Conservation (phyloP, 805 yeast species). For the Lachancea mirantina region DNA sequence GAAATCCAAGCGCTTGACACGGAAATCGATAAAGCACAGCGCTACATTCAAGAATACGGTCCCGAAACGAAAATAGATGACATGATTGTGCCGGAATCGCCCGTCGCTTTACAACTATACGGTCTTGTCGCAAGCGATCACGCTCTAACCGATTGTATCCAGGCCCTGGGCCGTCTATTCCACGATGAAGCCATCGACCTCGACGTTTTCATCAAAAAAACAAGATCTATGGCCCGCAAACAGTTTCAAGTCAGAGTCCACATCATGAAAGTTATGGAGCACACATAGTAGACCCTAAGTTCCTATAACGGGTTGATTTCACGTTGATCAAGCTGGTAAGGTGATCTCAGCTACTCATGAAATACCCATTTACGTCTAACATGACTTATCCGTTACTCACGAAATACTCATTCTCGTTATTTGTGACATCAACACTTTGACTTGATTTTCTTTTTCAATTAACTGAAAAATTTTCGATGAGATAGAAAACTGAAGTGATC, state of each 20-base stretch:
- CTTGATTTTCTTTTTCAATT: slow-evolving; percentile 4
- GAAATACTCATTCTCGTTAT: neutral
- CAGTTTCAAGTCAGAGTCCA: slow-evolving; percentile 51
- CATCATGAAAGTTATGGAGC: slow-evolving; percentile 29
- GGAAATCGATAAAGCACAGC: slow-evolving; percentile 29
- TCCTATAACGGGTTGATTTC: neutral
- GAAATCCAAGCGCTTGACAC: no score
- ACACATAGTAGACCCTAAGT: neutral
- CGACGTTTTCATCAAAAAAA: slow-evolving; percentile 31
- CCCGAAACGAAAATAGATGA: slow-evolving; percentile 36
- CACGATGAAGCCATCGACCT: slow-evolving; percentile 16
- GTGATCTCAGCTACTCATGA: no score
- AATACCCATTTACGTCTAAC: neutral
- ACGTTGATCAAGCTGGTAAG: no score
- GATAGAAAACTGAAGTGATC: slow-evolving; percentile 9
- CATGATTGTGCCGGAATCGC: slow-evolving; percentile 43
- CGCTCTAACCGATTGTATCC: slow-evolving; percentile 64
- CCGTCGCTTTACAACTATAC: slow-evolving; percentile 46
- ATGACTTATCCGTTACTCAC: neutral
- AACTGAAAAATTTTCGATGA: slow-evolving; percentile 15
- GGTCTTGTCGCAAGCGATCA: slow-evolving; percentile 52
- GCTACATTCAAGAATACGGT: slow-evolving; percentile 13
- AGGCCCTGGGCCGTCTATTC: slow-evolving; percentile 35
- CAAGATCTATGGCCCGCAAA: slow-evolving; percentile 53
- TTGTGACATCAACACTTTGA: no score